phyloP scores from a whole-genome alignment of 1,284 basidiomycete species.

The Pseudozyma thailandica region DNA sequence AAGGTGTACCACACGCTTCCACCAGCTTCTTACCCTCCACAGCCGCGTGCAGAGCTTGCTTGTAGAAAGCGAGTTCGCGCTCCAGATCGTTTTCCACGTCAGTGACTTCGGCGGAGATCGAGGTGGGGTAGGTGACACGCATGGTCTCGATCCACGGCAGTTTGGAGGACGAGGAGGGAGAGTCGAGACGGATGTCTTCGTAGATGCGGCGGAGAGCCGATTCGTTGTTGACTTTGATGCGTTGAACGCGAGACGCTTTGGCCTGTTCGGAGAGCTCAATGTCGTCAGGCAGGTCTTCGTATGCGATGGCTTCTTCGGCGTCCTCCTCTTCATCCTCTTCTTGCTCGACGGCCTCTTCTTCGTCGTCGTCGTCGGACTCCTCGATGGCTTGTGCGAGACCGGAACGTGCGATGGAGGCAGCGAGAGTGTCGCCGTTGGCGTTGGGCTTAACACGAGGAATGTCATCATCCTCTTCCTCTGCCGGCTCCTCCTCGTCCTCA shows the following conservation, averaged over 20 bases:
- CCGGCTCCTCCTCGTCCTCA: slow-evolving; percentile 23
- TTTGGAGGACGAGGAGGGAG: slow-evolving; percentile 36
- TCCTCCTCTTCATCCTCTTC: slow-evolving; percentile 47
- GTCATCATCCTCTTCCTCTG: slow-evolving; percentile 33
- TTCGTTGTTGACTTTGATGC: slow-evolving; percentile 64
- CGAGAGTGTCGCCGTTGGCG: slow-evolving; percentile 59
- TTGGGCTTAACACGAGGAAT: slow-evolving; percentile 37
- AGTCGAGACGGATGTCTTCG: slow-evolving; percentile 55
- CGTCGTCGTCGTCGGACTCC: slow-evolving; percentile 51
- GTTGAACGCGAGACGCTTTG: slow-evolving; percentile 53
- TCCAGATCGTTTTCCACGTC: slow-evolving; percentile 83
- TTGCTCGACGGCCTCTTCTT: slow-evolving; percentile 44
- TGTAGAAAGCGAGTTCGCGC: slow-evolving; percentile 96
- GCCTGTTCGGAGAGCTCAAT: slow-evolving; percentile 50
- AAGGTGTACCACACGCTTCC: slow-evolving; percentile 79
- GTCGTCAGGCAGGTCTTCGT: slow-evolving; percentile 59
- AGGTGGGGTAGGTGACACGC: slow-evolving; percentile 52
- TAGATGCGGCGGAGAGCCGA: slow-evolving; percentile 58
- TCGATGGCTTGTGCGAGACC: slow-evolving; percentile 50
- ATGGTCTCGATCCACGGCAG: slow-evolving; percentile 67
- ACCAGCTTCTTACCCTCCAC: slow-evolving; percentile 80
- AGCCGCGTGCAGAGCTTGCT: slow-evolving; percentile 88
- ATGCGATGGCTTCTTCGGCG: slow-evolving; percentile 32
- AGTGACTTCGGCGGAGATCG: slow-evolving; percentile 72
- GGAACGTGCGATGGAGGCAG: slow-evolving; percentile 61